Percentiles rank a stretch among this genome's conserved stretches.
Conservation (phyloP, 129 eudicot species). For the Flaveria brownii region DNA sequence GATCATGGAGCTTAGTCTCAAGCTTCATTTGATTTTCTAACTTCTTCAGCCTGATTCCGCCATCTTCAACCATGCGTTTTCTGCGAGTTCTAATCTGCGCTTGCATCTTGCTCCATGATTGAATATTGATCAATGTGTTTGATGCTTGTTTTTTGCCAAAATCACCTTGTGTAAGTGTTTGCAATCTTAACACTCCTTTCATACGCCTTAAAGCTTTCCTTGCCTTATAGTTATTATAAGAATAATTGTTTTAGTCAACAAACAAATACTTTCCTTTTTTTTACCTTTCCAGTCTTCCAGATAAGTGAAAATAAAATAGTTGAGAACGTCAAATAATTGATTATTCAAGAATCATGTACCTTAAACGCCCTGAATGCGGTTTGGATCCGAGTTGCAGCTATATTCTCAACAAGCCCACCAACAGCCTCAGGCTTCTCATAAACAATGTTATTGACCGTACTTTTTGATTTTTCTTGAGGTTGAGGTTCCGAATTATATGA, state of each 20-base stretch:
- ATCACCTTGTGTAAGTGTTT: constrained; percentile 45
- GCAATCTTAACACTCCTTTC: constrained; percentile 58
- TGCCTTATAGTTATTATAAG: constrained; percentile 47
- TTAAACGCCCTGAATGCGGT: constrained; percentile 63
- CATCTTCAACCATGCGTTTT: constrained; percentile 66
- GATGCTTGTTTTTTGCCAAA: constrained; percentile 71
- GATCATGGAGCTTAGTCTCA: constrained; percentile 71
- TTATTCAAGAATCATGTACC: constrained; percentile 15
- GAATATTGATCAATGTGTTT: constrained; percentile 66
- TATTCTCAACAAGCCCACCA: constrained; percentile 39
- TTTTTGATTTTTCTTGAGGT: constrained; percentile 27
- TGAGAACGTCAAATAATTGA: neutral
- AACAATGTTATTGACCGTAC: constrained; percentile 19
- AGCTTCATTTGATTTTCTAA: constrained; percentile 81
- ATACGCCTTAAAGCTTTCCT: constrained; percentile 46
- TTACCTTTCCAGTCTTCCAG: neutral
- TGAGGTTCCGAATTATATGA: constrained; percentile 14
- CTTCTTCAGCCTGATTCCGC: constrained; percentile 71
- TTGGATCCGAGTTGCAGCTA: constrained; percentile 73
- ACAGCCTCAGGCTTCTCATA: constrained; percentile 10
- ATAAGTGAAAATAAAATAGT: neutral
- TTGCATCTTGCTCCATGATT: constrained; percentile 82
- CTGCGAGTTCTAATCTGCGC: constrained; percentile 70
- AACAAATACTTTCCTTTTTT: neutral
- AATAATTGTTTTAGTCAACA: neutral